Evolutionary conservation across 305 asterid genomes (phyloP).

Genomic region (Plantago coronopus): DNA sequence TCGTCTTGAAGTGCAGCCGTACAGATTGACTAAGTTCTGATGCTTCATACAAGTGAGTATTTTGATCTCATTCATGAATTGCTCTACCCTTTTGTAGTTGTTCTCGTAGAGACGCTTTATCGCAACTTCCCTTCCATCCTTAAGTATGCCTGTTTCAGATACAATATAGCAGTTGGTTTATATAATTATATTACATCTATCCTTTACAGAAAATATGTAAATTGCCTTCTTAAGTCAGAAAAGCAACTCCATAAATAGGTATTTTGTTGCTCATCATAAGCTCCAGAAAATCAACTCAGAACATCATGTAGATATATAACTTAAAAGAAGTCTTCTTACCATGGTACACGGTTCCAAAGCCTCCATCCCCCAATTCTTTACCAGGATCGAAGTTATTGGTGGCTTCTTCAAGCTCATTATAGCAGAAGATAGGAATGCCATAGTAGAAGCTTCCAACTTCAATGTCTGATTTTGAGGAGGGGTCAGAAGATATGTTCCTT

Average conservation of each 20-base stretch:
- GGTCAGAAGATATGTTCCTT: constrained; percentile 40
- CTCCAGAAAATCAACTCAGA: too few species aligned
- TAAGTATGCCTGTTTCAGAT: constrained; percentile 49
- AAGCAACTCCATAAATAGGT: too few species aligned
- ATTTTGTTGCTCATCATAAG: neutral
- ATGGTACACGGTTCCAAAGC: constrained; percentile 58
- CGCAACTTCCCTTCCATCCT: constrained; percentile 80
- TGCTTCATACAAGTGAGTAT: constrained; percentile 67
- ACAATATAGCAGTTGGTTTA: neutral
- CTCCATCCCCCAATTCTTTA: constrained; percentile 62
- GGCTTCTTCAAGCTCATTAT: constrained; percentile 51
- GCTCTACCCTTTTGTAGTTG: constrained; percentile 60
- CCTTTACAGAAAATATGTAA: too few species aligned
- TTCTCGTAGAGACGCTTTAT: constrained; percentile 73
- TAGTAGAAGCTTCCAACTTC: constrained; percentile 36
- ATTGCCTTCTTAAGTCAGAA: too few species aligned
- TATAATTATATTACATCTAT: neutral
- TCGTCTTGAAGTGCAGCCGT: constrained; percentile 74
- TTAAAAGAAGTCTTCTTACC: constrained; percentile 31
- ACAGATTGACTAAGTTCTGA: constrained; percentile 62
- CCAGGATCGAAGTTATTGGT: constrained; percentile 43
- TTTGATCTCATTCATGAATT: constrained; percentile 68
- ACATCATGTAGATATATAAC: neutral
- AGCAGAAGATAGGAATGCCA: constrained; percentile 55
- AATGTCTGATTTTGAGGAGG: constrained; percentile 33